phyloP scores from a whole-genome alignment of 1,284 basidiomycete species.

The Pterulicium gracile region DNA sequence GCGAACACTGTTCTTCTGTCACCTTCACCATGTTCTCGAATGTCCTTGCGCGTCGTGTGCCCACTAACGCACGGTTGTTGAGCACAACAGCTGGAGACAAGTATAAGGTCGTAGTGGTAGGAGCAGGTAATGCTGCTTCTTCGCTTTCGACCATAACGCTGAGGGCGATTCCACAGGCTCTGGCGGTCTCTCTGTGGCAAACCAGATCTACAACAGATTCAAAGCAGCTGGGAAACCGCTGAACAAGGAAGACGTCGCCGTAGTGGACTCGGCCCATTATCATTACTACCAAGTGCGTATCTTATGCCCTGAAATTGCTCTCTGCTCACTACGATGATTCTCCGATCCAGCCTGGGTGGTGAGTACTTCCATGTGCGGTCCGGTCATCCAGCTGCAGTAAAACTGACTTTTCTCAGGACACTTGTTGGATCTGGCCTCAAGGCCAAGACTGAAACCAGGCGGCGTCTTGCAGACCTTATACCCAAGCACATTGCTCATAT shows the following conservation, averaged over 20 bases:
- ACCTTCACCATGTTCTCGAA: too few species aligned
- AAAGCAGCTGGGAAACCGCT: constrained; percentile 25
- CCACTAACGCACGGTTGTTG: constrained; percentile 22
- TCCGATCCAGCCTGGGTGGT: constrained; percentile 66
- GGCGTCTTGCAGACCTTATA: constrained; percentile 59
- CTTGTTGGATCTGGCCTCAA: constrained; percentile 86
- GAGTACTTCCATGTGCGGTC: too few species aligned
- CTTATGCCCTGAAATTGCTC: constrained; percentile 9
- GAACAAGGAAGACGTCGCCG: constrained; percentile 68
- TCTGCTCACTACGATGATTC: constrained; percentile 16
- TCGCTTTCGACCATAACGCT: constrained; percentile 1
- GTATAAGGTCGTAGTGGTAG: constrained; percentile 55
- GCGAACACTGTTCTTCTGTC: too few species aligned
- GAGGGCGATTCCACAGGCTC: constrained; percentile 39
- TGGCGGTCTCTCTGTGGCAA: constrained; percentile 69
- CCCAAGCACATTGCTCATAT: constrained; percentile 70
- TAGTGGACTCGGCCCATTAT: constrained; percentile 68
- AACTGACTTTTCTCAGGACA: constrained; percentile 62
- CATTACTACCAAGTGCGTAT: constrained; percentile 68
- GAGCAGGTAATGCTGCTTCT: constrained; percentile 39
- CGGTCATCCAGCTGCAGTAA: constrained; percentile 7
- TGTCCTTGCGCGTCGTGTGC: too few species aligned
- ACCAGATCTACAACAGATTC: constrained; percentile 57
- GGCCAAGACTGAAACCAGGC: constrained; percentile 54
- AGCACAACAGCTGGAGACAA: constrained; percentile 34